Conservation (phyloP, 2,329 filamentous ascomycete genomes). For the Aspergillus sp. region DNA sequence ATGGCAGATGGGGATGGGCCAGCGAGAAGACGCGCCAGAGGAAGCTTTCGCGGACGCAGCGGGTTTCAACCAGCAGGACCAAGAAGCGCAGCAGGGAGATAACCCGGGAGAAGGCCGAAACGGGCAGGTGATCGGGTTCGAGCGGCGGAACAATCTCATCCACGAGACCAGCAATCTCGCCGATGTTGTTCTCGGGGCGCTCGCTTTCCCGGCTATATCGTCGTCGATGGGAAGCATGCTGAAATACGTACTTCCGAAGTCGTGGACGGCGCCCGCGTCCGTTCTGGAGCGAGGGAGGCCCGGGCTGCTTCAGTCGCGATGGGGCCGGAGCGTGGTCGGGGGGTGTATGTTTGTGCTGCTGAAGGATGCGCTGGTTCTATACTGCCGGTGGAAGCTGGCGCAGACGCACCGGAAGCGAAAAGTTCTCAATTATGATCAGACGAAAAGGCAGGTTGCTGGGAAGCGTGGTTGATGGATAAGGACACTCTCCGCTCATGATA, state of each 20-base stretch:
- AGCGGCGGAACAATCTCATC: conserved; percentile 39
- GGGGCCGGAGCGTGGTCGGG: conserved; percentile 81
- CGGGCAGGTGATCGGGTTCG: conserved; percentile 20
- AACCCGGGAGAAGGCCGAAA: conserved; percentile 15
- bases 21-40: conserved; percentile 31
- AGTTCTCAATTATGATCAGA: conserved; percentile 39
- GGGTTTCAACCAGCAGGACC: conserved; percentile 18
- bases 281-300: conserved; percentile 38
- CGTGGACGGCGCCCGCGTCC: conserved; percentile 50
- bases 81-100: conserved; percentile 18
- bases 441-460: conserved; percentile 25
- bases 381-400: conserved; percentile 44
- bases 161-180: conserved; percentile 48
- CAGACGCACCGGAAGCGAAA: conserved; percentile 38
- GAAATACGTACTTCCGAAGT: conserved; percentile 55
- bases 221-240: conserved; percentile 69
- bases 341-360: conserved; percentile 81
- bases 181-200: conserved; percentile 54
- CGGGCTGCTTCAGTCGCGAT: conserved; percentile 69
- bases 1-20: conserved; percentile 41
- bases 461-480: conserved; percentile 8
- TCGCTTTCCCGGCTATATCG: conserved; percentile 76
- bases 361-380: conserved; percentile 57
- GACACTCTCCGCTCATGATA: neutral
- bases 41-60: conserved; percentile 17